Base-by-base conservation (phyloP, 2,329 filamentous ascomycete species). In the Colletotrichum lupini region DNA sequence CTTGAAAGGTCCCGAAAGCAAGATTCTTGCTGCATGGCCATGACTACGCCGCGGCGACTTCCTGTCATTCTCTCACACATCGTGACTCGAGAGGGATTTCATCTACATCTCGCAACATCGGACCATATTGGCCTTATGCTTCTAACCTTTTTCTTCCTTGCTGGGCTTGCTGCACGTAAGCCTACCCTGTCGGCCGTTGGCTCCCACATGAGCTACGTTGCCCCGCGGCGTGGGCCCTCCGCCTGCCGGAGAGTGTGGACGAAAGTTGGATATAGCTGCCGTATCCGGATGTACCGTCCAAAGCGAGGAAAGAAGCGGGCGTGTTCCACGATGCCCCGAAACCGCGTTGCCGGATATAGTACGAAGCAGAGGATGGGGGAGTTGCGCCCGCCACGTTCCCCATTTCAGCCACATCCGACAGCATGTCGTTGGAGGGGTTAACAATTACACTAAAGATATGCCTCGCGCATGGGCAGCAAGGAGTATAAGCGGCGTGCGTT, bases 151-250 rank as follows among this genome's bases (percentile, higher is more conserved):
- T 46, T 16, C 22, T 22, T 32, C 6, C 22, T 14, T 22, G 8
- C 8, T 8, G 16, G 42, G 8, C 19, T 49, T 49, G 42, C 22
- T 32, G 56, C 28, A 57, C 19, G 60, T 64, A 56, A 65, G 66
- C 42, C 26, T 32, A 49, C 70, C 59, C 35, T 63, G 70, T 64
- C 59, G 11, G 22, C 26, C 56, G 4, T 35, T 52, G 60, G 66
- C 59, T 64, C 32, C 32, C 70, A 64, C 59, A 69, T 60, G 53
- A 60, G 59, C 66, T 57, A 49, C 67, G n/a, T 46, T 24, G 19
- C n/a, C 11, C 70, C 53, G 49, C 12, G 63, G 57, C 24, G 49
- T 19, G 12, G 52, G 52, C 22, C 49, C 19, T 26, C 8, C 5
- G 24, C 42, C 53, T 16, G 26, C 28, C 35, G 59, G 49, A 32